These are phyloP conservation scores for Cardamine chenopodiifolia DNA, from an alignment of 345 rosid species.

Conservation along the genomic window DNA sequence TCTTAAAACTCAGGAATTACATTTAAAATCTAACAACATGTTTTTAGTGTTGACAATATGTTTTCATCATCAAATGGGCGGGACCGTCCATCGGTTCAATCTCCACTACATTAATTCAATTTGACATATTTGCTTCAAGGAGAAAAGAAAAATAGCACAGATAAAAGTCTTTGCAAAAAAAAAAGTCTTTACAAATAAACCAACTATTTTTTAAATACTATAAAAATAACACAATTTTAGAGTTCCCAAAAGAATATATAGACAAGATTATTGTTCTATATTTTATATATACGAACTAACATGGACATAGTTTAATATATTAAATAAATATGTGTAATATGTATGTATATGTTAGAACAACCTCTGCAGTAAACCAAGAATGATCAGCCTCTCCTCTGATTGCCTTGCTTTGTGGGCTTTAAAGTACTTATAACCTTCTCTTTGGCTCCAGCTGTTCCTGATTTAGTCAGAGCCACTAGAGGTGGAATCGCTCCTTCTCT, in stretches of 20 bases:
- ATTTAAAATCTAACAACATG: neutral
- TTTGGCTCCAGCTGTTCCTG: constrained; percentile 89
- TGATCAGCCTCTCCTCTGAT: constrained; percentile 59
- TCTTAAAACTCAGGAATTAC: neutral
- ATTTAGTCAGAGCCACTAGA: constrained; percentile 76
- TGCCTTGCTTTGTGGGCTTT: constrained; percentile 65
- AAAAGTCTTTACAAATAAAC: neutral
- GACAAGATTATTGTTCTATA: neutral
- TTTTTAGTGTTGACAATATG: neutral
- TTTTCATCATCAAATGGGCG: neutral
- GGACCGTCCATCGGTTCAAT: neutral
- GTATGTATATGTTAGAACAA: constrained; percentile 7
- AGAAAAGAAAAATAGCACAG: neutral
- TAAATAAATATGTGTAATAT: neutral
- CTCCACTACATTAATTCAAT: neutral
- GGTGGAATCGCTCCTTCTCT: constrained; percentile 98
- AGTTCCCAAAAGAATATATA: neutral
- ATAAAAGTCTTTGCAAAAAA: neutral
- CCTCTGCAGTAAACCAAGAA: constrained; percentile 5
- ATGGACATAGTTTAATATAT: neutral
- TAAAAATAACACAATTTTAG: neutral
- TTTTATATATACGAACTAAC: neutral
- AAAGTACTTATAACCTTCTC: constrained; percentile 88
- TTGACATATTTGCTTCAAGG: neutral
- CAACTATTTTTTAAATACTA: neutral